phyloP scores from a whole-genome alignment of 805 yeast genomes.

The Candida methanosorbosa region DNA sequence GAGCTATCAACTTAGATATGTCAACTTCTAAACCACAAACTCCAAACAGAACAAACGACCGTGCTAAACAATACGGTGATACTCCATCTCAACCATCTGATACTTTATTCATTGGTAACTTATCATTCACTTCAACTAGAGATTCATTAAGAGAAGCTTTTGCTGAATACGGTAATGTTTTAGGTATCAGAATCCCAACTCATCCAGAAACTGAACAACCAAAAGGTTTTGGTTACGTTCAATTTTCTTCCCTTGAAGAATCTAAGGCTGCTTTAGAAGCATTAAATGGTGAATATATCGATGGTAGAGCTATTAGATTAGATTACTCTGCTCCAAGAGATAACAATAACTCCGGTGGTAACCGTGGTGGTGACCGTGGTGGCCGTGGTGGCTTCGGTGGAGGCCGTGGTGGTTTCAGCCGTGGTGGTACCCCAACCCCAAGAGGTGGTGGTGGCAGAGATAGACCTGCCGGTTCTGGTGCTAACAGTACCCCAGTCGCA shows the following conservation, averaged over 20 bases:
- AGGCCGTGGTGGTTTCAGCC: constrained; percentile 26
- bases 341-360: constrained; percentile 23
- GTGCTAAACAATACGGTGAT: constrained; percentile 90
- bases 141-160: constrained; percentile 69
- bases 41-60: constrained; percentile 46
- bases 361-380: constrained; percentile 22
- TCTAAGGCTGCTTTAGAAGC: constrained; percentile 85
- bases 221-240: constrained; percentile 98
- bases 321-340: constrained; percentile 93
- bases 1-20: constrained; percentile 90
- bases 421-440: constrained; percentile 27
- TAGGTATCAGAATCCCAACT: constrained; percentile 92
- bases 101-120: constrained; percentile 92
- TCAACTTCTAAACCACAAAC: constrained; percentile 74
- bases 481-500: constrained; percentile 58
- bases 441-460: constrained; percentile 37
- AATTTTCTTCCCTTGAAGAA: constrained; percentile 77
- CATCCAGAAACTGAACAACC: constrained; percentile 98
- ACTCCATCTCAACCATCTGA: constrained; percentile 88
- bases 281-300: constrained; percentile 80
- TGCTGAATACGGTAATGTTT: constrained; percentile 69
- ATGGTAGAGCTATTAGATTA: constrained; percentile 89
- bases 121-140: constrained; percentile 83
- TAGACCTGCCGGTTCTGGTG: constrained; percentile 46
- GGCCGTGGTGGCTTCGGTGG: constrained; percentile 18